Evolutionary conservation across 116 monocot genomes (phyloP), one percentile per base, ranked within the genome.

Genomic region (Papilionanthe hybrid): DNA sequence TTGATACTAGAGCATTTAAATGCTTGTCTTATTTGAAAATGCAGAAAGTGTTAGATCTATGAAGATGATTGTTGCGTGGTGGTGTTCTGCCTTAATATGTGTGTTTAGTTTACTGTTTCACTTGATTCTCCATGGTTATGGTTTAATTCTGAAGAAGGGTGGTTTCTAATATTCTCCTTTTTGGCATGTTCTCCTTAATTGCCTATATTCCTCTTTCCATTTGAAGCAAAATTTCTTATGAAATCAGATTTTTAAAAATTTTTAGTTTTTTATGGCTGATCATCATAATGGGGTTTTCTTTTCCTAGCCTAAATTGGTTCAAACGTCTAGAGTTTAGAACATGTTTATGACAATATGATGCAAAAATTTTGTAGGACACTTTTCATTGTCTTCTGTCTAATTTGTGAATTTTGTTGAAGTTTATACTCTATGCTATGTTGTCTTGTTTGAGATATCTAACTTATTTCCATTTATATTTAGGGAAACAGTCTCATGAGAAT

Each of bases 401-500:
- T 23, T 30, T 73, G 73, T 75, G 47, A 75, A 50, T 75, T 75
- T 27, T 2, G 73, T 73, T 73, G 73, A 72, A 68, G 18, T 44
- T 10, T 44, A 17, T 44, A 73, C 9, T 73, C 68, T 69, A 25
- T 29, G 15, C 4, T 1, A 73, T 73, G 43, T 75, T 20, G 45
- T 44, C 42, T 44, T 42, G 10, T 28, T 49, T 49, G 4, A 2
- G 15, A 75, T 75, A 75, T 49, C 15, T 75, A 60, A 78, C 66
- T 80, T 27, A 60, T 72, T 72, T 56, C 53, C 81, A 23, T 79
- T 77, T 85, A 53, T 80, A 75, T 85, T 75, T 83, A 95, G 93
- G 96, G 96, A 80, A 88, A 96, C 86, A 86, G 89, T 89, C 86
- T 96, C 78, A 93, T 96, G 96, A 92, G 96, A 88, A 90, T 89